phyloP scores from a whole-genome alignment of 345 rosid genomes.

The Eucalyptus cloeziana region DNA sequence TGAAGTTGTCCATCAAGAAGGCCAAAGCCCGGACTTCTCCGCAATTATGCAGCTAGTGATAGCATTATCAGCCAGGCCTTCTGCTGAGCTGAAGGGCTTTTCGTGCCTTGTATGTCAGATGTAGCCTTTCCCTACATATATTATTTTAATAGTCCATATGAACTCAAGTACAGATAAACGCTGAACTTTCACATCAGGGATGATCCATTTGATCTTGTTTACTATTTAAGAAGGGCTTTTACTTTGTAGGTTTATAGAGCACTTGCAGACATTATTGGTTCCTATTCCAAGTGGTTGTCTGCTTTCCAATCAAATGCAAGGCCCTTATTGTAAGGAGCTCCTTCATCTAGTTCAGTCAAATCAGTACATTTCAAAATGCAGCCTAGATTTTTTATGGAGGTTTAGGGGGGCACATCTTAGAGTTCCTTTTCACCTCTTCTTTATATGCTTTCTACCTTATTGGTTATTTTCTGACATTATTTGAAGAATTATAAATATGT shows the following conservation, averaged over 20 bases:
- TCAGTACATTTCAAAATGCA: neutral
- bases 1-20: conserved; percentile 67
- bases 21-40: conserved; percentile 59
- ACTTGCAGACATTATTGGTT: conserved; percentile 86
- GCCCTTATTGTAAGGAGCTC: conserved; percentile 63
- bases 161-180: neutral
- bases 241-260: conserved; percentile 79
- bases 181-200: neutral
- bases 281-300: conserved; percentile 89
- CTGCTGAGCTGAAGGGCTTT: conserved; percentile 65
- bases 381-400: neutral
- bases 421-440: neutral
- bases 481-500: neutral
- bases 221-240: neutral
- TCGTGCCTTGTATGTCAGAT: conserved; percentile 59
- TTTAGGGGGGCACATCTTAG: neutral
- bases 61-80: conserved; percentile 44
- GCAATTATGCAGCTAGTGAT: conserved; percentile 72
- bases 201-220: neutral
- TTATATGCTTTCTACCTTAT: neutral
- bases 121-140: neutral
- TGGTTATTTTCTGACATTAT: neutral
- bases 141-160: neutral
- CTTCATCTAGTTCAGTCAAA: neutral
- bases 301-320: conserved; percentile 47